Conservation (phyloP, 2,329 filamentous ascomycete species). For the Aspergillus tanneri region DNA sequence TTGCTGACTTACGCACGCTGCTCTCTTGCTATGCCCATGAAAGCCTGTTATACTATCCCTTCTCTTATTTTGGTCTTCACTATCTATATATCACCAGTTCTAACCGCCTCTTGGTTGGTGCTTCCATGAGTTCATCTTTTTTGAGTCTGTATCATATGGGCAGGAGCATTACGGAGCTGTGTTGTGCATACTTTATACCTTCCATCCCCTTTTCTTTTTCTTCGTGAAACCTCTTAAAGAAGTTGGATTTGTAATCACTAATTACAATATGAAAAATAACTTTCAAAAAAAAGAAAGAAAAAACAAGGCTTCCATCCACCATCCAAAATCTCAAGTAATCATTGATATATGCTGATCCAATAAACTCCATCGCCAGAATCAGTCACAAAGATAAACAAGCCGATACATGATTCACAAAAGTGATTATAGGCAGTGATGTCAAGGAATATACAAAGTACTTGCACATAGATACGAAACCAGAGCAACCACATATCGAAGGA, state of each 20-base stretch:
- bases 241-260: neutral
- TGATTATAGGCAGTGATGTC: neutral
- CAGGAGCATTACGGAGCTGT: constrained; percentile 13
- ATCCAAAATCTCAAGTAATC: neutral
- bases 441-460: neutral
- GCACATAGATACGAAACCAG: neutral
- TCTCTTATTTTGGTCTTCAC: constrained; percentile 2
- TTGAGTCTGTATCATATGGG: constrained; percentile 18
- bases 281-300: neutral
- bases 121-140: neutral
- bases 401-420: neutral
- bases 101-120: neutral
- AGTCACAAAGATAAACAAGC: neutral
- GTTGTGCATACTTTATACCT: constrained; percentile 8
- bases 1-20: constrained; percentile 1
- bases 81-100: neutral
- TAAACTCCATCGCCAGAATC: constrained; percentile 2
- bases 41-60: neutral
- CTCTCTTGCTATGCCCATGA: constrained; percentile 1
- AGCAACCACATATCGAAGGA: neutral
- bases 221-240: neutral
- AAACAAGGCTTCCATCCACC: neutral
- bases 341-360: neutral
- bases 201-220: constrained; percentile 6
- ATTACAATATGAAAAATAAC: constrained; percentile 2